phyloP scores from a whole-genome alignment of 352 stramenopile species.

The Globisporangium cystogenes region DNA sequence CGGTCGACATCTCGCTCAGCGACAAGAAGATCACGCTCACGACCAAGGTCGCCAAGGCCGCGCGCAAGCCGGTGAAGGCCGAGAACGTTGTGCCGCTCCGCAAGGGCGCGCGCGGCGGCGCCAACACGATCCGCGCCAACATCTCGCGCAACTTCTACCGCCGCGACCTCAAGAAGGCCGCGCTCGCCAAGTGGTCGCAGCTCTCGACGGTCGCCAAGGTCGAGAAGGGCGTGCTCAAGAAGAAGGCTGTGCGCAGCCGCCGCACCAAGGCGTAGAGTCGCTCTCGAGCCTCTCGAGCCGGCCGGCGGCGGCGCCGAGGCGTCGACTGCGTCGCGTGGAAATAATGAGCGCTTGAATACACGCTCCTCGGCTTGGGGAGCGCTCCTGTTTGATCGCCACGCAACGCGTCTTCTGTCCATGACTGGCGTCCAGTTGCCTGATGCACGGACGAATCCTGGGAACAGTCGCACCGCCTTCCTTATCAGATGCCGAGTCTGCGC shows the following conservation, averaged over 20 bases:
- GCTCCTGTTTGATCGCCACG: no score
- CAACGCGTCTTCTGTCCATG: no score
- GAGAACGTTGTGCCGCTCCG: constrained; percentile 72
- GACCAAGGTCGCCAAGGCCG: constrained; percentile 76
- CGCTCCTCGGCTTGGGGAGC: background rate
- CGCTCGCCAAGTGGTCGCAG: constrained; percentile 81
- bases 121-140: constrained; percentile 85
- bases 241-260: constrained; percentile 80
- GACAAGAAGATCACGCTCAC: constrained; percentile 86
- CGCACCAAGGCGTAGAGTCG: constrained; percentile 68
- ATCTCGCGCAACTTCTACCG: constrained; percentile 89
- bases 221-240: constrained; percentile 85
- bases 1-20: constrained; percentile 86
- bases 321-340: constrained; percentile 4
- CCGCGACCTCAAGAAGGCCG: constrained; percentile 80
- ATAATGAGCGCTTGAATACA: constrained; percentile 6
- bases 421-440: background rate
- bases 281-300: constrained; percentile 2
- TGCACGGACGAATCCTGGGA: no score
- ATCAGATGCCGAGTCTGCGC: constrained; percentile 40
- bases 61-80: constrained; percentile 64
- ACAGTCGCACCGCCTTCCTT: no score
- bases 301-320: background rate
- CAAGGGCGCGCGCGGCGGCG: constrained; percentile 78
- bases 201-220: constrained; percentile 85